Conservation (phyloP, 768 basidiomycete genomes). For the Amylocystis lapponica region DNA sequence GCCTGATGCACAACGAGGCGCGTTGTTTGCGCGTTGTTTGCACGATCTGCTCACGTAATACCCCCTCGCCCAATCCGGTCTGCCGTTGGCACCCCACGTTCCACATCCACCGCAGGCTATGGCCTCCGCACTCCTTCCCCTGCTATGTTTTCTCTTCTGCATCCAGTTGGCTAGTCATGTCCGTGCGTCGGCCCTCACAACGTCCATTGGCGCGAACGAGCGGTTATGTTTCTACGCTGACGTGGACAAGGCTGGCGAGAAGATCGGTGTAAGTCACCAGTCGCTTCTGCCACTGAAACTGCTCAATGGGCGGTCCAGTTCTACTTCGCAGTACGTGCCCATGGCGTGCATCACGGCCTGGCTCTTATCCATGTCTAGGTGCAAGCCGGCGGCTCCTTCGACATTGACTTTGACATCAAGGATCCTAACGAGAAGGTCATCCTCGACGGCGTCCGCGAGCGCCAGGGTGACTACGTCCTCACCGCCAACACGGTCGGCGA, state of each 20-base stretch:
- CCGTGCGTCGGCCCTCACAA: constrained; percentile 68
- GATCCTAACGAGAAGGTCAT: constrained; percentile 87
- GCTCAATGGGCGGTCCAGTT: constrained; percentile 49
- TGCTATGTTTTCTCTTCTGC: constrained; percentile 14
- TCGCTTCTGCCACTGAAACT: background rate
- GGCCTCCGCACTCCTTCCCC: constrained; percentile 11
- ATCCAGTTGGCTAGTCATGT: constrained; percentile 14
- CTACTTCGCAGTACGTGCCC: constrained; percentile 82
- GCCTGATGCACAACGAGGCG: constrained; percentile 9
- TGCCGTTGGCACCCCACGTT: too few relatives aligned
- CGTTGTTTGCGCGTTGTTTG: constrained; percentile 22
- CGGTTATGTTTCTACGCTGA: constrained; percentile 92
- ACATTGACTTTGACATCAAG: constrained; percentile 90
- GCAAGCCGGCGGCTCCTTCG: constrained; percentile 96
- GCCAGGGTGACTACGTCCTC: constrained; percentile 95
- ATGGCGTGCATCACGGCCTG: background rate
- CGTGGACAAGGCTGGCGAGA: constrained; percentile 93
- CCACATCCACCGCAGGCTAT: constrained; percentile 15
- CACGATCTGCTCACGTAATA: constrained; percentile 9
- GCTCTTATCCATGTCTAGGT: constrained; percentile 46
- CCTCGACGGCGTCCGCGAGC: constrained; percentile 82
- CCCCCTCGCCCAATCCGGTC: too few relatives aligned
- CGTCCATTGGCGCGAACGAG: constrained; percentile 71
- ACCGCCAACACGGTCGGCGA: constrained; percentile 90
- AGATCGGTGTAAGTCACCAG: constrained; percentile 64